These are phyloP conservation scores for Mycena vulgaris DNA, from an alignment of 768 basidiomycete species.

Conservation along the genomic window DNA sequence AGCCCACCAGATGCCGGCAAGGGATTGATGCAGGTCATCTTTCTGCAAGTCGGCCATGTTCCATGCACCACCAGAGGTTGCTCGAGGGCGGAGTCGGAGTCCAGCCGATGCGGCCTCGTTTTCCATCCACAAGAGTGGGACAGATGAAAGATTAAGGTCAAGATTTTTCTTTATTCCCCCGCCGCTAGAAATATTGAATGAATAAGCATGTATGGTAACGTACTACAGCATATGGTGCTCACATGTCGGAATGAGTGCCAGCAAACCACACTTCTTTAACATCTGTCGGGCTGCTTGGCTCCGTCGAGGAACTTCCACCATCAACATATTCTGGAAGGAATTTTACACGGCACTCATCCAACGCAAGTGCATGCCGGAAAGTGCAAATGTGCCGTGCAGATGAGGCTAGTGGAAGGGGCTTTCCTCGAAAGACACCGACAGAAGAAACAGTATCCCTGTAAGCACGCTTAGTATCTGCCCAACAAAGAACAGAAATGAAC, in stretches of 20 bases:
- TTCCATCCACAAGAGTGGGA: conserved; percentile 35
- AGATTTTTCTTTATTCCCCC: conserved; percentile 27
- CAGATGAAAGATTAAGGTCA: conserved; percentile 25
- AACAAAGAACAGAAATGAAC: background rate
- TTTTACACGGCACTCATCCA: background rate
- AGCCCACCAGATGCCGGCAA: background rate
- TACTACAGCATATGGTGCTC: background rate
- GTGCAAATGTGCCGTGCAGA: conserved; percentile 14
- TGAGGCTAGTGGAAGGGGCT: conserved; percentile 9
- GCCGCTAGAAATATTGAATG: background rate
- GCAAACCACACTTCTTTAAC: no score
- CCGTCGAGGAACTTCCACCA: background rate
- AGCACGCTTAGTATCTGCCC: background rate
- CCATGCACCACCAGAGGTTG: conserved; percentile 3
- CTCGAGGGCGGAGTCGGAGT: conserved; percentile 8
- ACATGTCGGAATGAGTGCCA: conserved; percentile 8
- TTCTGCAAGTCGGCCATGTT: conserved; percentile 1
- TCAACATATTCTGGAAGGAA: background rate
- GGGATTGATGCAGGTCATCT: conserved; percentile 7
- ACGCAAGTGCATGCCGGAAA: conserved; percentile 23
- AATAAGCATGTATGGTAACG: background rate
- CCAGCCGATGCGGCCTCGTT: conserved; percentile 29
- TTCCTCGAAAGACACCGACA: background rate
- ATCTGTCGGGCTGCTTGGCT: background rate
- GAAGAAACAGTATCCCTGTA: conserved; percentile 23